A percentile compares a stretch with the other conserved stretches of the same genome.
Conservation (phyloP, 2,329 filamentous ascomycete genomes). For the Mariannaea sp. region DNA sequence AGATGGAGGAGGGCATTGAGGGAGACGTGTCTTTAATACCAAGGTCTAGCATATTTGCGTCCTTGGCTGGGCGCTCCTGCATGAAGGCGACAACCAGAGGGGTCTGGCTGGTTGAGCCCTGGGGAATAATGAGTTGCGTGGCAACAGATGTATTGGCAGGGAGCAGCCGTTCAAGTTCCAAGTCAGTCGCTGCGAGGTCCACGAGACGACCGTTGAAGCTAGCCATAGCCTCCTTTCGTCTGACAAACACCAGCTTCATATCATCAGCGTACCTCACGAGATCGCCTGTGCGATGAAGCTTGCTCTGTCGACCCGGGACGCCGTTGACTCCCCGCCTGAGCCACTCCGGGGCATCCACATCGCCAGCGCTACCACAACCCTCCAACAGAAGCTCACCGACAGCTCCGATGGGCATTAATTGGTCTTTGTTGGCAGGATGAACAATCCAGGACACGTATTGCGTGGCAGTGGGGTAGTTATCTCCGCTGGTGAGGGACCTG, state of each 20-base stretch:
- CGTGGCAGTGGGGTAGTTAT: slow-evolving; percentile 28
- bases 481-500: slow-evolving; percentile 24
- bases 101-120: slow-evolving; percentile 28
- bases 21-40: slow-evolving; percentile 11
- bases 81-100: slow-evolving; percentile 29
- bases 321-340: slow-evolving; percentile 23
- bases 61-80: slow-evolving; percentile 7
- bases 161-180: slow-evolving; percentile 30
- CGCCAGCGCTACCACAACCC: slow-evolving; percentile 25
- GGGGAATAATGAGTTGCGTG: slow-evolving; percentile 28
- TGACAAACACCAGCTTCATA: slow-evolving; percentile 31
- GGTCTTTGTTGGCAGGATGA: slow-evolving; percentile 31
- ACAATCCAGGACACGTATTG: slow-evolving; percentile 39
- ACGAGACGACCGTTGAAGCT: slow-evolving; percentile 34
- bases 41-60: slow-evolving; percentile 19
- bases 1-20: slow-evolving; percentile 23
- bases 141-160: slow-evolving; percentile 17
- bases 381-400: slow-evolving; percentile 47
- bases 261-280: slow-evolving; percentile 35
- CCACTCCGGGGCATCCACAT: slow-evolving; percentile 31
- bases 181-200: slow-evolving; percentile 31
- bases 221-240: slow-evolving; percentile 29
- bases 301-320: slow-evolving; percentile 28
- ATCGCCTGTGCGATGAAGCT: slow-evolving; percentile 34
- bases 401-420: slow-evolving; percentile 39